A percentile compares a stretch with the other conserved stretches of the same genome.
phyloP scores from a whole-genome alignment of 176 grass and related monocot genomes.

The Bonia amplexicaulis region DNA sequence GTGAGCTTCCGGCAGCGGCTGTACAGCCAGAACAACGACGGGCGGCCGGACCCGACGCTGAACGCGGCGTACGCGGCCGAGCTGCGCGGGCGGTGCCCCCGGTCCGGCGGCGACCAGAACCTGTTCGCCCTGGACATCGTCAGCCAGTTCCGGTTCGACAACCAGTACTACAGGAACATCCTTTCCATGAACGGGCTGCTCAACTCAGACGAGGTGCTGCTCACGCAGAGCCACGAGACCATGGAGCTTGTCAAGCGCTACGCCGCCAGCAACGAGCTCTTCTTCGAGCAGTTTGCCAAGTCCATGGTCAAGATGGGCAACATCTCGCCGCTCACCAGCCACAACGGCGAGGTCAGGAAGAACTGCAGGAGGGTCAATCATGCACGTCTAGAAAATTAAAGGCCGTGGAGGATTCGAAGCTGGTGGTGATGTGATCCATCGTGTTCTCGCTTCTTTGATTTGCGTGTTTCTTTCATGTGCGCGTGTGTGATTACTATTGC shows the following conservation, averaged over 20 bases:
- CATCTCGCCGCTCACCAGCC: conserved; percentile 49
- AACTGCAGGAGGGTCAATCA: conserved; percentile 68
- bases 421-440: background rate
- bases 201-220: conserved; percentile 67
- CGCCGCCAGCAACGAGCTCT: conserved; percentile 39
- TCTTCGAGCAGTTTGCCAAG: conserved; percentile 62
- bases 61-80: conserved; percentile 47
- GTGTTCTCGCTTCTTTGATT: background rate
- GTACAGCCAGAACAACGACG: conserved; percentile 60
- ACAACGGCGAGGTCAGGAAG: conserved; percentile 52
- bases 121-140: conserved; percentile 53
- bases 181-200: conserved; percentile 46
- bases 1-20: conserved; percentile 69
- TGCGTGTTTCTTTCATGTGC: background rate
- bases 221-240: conserved; percentile 50
- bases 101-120: conserved; percentile 65
- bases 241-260: conserved; percentile 50
- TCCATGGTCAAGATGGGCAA: conserved; percentile 80
- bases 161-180: conserved; percentile 59
- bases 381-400: background rate
- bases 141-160: conserved; percentile 59
- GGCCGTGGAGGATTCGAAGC: background rate
- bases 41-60: conserved; percentile 45
- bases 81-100: conserved; percentile 46
- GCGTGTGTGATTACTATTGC: background rate